Evolutionary conservation across 768 basidiomycete genomes (phyloP).

Genomic region (Auricularia sp.): DNA sequence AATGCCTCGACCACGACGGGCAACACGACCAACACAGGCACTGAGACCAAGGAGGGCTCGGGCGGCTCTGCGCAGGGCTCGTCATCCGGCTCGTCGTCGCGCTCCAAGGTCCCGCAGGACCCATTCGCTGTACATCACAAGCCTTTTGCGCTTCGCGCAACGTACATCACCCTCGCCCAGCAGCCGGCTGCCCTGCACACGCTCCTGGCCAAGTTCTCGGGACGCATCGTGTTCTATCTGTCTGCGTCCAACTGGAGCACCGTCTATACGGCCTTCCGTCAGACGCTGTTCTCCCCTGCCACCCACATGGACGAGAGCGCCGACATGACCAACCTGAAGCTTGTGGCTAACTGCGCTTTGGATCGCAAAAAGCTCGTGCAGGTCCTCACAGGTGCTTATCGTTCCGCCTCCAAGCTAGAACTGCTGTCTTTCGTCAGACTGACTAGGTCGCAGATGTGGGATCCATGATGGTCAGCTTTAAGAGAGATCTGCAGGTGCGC

Average conservation of each 20-base stretch:
- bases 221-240: slow-evolving; percentile 73
- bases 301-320: slow-evolving; percentile 39
- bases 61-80: not conserved
- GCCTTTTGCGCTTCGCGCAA: slow-evolving; percentile 40
- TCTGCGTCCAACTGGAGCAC: slow-evolving; percentile 83
- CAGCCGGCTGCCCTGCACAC: slow-evolving; percentile 45
- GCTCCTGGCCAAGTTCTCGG: slow-evolving; percentile 60
- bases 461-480: slow-evolving; percentile 69
- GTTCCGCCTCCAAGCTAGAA: not conserved
- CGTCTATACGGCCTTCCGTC: slow-evolving; percentile 60
- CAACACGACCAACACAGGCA: not conserved
- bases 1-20: not conserved
- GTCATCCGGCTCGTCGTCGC: not conserved
- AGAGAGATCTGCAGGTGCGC: slow-evolving; percentile 57
- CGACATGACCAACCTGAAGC: slow-evolving; percentile 64
- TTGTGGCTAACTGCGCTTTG: slow-evolving; percentile 69
- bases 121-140: slow-evolving; percentile 6
- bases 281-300: slow-evolving; percentile 52
- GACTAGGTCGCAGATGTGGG: slow-evolving; percentile 17
- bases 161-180: slow-evolving; percentile 48
- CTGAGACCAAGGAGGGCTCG: not conserved
- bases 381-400: slow-evolving; percentile 37
- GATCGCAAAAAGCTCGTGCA: slow-evolving; percentile 58
- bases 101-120: not conserved
- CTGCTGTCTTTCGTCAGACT: not conserved